Evolutionary conservation across 139 green algal species (phyloP).

Genomic region (Eudorina sp.): DNA sequence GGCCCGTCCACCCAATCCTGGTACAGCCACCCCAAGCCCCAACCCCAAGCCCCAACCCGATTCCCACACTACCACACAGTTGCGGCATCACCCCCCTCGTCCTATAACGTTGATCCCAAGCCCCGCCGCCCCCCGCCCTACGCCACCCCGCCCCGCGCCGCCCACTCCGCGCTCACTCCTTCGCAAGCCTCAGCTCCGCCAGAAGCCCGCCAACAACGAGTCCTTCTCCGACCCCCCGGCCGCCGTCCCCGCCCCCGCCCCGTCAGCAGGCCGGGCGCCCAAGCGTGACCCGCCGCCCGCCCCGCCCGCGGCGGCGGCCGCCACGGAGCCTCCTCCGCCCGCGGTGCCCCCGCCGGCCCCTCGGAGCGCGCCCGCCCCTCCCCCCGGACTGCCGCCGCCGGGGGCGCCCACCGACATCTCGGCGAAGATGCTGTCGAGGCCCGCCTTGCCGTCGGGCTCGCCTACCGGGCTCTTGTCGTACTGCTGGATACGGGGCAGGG

Average conservation of each 20-base stretch:
- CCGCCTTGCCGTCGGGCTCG: not conserved
- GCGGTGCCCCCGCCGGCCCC: not conserved
- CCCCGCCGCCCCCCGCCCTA: no score
- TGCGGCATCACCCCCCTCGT: not conserved
- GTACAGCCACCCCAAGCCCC: no score
- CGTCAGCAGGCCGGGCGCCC: not conserved
- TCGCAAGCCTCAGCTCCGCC: constrained; percentile 28
- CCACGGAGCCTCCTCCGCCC: not conserved
- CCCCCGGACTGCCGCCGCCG: not conserved
- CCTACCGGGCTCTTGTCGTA: constrained; percentile 31
- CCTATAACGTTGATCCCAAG: no score
- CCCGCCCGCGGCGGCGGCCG: not conserved
- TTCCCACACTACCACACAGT: no score
- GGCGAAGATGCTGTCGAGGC: constrained; percentile 43
- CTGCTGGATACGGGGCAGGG: not conserved
- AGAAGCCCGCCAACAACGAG: constrained; percentile 25
- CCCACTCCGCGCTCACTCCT: not conserved
- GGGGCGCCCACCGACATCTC: not conserved
- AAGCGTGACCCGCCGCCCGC: not conserved
- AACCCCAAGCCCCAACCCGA: no score
- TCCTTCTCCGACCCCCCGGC: constrained; percentile 36
- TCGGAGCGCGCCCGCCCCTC: not conserved
- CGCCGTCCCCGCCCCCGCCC: not conserved
- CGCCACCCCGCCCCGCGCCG: not conserved
- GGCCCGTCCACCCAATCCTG: no score